Conservation (phyloP, 345 rosid species). For the Camelina neglecta region DNA sequence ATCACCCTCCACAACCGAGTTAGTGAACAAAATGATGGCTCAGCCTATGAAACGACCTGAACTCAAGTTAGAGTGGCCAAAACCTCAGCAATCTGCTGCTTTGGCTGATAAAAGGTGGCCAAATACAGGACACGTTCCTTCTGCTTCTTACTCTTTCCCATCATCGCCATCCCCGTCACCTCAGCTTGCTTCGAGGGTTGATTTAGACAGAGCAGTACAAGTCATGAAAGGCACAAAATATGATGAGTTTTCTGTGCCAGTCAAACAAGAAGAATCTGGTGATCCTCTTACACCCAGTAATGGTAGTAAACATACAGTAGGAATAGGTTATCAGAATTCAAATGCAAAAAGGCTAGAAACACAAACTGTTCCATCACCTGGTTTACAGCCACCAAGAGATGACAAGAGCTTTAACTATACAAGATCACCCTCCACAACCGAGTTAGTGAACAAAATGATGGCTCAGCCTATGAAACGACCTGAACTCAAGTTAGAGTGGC, state of each 20-base stretch:
- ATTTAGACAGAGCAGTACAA: constrained; percentile 46
- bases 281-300: constrained; percentile 56
- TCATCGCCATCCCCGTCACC: constrained; percentile 61
- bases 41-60: constrained; percentile 64
- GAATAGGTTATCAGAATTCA: constrained; percentile 48
- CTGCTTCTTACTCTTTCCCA: constrained; percentile 59
- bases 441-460: constrained; percentile 51
- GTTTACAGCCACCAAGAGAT: constrained; percentile 60
- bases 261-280: constrained; percentile 64
- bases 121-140: constrained; percentile 50
- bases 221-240: too few species aligned
- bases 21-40: constrained; percentile 49
- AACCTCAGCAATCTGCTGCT: constrained; percentile 57
- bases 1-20: constrained; percentile 44
- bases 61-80: constrained; percentile 67
- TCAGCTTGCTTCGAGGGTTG: constrained; percentile 56
- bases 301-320: constrained; percentile 44
- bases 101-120: constrained; percentile 65
- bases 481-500: constrained; percentile 65
- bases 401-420: constrained; percentile 69
- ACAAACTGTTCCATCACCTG: constrained; percentile 42
- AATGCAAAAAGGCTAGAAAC: constrained; percentile 48
- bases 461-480: constrained; percentile 61
- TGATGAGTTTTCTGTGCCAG: constrained; percentile 53
- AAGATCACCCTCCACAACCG: constrained; percentile 46